Percentiles rank a stretch among this genome's conserved stretches.
Conservation (phyloP, 345 rosid species). For the Heritiera fomes region DNA sequence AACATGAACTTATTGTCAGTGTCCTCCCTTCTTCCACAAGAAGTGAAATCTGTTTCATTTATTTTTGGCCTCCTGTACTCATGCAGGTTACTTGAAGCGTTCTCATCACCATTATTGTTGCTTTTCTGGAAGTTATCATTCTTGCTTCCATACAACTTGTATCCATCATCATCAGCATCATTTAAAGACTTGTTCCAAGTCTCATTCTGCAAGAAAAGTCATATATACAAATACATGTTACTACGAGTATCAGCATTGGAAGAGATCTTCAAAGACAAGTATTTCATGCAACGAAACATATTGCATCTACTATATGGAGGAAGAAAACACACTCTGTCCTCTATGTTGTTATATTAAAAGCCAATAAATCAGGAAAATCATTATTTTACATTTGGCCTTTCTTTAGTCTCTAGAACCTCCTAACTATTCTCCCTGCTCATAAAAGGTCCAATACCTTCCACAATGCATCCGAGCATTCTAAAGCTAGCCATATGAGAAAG, state of each 20-base stretch:
- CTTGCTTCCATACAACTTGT: conserved; percentile 23
- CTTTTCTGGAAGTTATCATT: conserved; percentile 24
- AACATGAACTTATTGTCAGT: conserved; percentile 21
- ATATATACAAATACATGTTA: neutral
- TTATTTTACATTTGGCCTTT: neutral
- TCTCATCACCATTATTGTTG: conserved; percentile 12
- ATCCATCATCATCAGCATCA: conserved; percentile 22
- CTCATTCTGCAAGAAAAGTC: conserved; percentile 31
- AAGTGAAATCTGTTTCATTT: conserved; percentile 26
- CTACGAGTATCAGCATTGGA: neutral
- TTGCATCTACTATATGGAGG: neutral
- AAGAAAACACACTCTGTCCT: neutral
- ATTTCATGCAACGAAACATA: neutral
- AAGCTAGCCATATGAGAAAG: neutral
- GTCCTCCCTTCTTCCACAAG: conserved; percentile 22
- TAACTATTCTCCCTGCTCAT: neutral
- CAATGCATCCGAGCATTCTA: neutral
- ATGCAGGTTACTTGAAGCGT: conserved; percentile 3
- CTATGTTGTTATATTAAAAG: neutral
- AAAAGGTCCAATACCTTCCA: neutral
- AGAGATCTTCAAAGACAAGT: neutral
- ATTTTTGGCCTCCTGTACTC: conserved; percentile 20
- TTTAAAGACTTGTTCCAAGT: neutral
- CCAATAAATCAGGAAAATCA: neutral
- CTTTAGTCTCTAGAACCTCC: neutral